Base-by-base conservation (phyloP, 176 grass and related monocot genomes). In the Secale cereale region DNA sequence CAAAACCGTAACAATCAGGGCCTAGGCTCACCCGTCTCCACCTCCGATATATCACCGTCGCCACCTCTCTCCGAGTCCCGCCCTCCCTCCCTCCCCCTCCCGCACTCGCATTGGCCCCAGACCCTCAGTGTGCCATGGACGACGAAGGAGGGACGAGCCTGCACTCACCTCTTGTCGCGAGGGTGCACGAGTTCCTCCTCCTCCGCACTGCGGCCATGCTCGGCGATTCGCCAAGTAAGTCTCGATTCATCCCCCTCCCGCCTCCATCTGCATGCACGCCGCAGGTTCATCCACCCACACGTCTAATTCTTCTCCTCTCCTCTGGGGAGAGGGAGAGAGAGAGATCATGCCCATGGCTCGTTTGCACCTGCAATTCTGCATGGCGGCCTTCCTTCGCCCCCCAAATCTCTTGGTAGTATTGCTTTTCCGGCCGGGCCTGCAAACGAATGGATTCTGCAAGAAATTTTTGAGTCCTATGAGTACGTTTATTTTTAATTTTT, bases 1-100 rank as follows among this genome's bases (percentile, higher is more conserved):
- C 83, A 90, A 86, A 86, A n/a, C 56, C 1, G 79, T 66, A 83
- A 29, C 74, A 1, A 83, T 83, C 80, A 73, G 41, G 23, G 31
- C 13, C 16, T 41, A 76, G 73, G 35, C 26, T 15, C 27, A 1
- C 30, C 30, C 1, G 30, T 39, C 61, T 14, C 67, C 59, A 78
- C 70, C 66, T 19, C 75, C 52, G 59, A 8, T 81, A 88, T 66
- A 80, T 66, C 67, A 84, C 31, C 68, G 14, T 26, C 59, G 59
- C 32, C 80, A 88, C 75, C 59, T 54, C 75, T 59, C 19, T 43
- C 59, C n/a, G n/a, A n/a, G n/a, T 28, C 70, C 26, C 22, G 4
- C 23, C 14, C 61, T 23, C 29, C 14, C 48, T 25, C 22, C 12
- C 1, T 56, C 54, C 4, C 13, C 17, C 5, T 56, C 74, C 13